Evolutionary conservation across 2,329 filamentous ascomycete genomes (phyloP).

Genomic region (Chlorencoelia australis): DNA sequence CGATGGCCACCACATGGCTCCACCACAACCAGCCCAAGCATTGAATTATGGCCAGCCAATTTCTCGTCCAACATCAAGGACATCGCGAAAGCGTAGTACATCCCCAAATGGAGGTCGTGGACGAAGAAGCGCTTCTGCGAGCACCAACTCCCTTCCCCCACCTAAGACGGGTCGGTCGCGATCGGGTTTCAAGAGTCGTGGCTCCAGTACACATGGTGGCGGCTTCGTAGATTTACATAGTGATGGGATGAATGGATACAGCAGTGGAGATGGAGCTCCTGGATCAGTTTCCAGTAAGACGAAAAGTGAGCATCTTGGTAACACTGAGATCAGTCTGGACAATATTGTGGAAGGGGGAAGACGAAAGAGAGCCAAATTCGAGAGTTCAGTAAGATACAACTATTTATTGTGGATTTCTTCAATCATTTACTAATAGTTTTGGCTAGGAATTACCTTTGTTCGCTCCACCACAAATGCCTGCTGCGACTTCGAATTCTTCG

Average conservation of each 20-base stretch:
- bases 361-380: slow-evolving; percentile 87
- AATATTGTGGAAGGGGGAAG: slow-evolving; percentile 97
- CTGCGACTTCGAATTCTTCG: slow-evolving; percentile 93
- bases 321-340: slow-evolving; percentile 93
- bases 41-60: slow-evolving; percentile 50
- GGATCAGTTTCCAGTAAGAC: slow-evolving; percentile 67
- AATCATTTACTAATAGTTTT: slow-evolving; percentile 15
- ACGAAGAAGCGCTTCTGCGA: slow-evolving; percentile 66
- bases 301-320: slow-evolving; percentile 77
- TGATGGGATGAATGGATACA: slow-evolving; percentile 67
- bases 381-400: slow-evolving; percentile 94
- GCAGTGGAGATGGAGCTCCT: slow-evolving; percentile 75
- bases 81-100: slow-evolving; percentile 65
- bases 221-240: slow-evolving; percentile 48
- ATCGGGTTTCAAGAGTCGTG: slow-evolving; percentile 56
- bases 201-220: slow-evolving; percentile 38
- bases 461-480: slow-evolving; percentile 85
- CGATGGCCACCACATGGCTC: slow-evolving; percentile 53
- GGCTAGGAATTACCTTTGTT: slow-evolving; percentile 86
- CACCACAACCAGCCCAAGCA: slow-evolving; percentile 40
- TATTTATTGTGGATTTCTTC: too few relatives aligned
- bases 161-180: slow-evolving; percentile 60
- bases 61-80: slow-evolving; percentile 58
- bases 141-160: slow-evolving; percentile 35
- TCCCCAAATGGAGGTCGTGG: slow-evolving; percentile 63